These are phyloP conservation scores for Diaporthe sp. DNA, from an alignment of 2,329 filamentous ascomycete species.

Conservation along the genomic window DNA sequence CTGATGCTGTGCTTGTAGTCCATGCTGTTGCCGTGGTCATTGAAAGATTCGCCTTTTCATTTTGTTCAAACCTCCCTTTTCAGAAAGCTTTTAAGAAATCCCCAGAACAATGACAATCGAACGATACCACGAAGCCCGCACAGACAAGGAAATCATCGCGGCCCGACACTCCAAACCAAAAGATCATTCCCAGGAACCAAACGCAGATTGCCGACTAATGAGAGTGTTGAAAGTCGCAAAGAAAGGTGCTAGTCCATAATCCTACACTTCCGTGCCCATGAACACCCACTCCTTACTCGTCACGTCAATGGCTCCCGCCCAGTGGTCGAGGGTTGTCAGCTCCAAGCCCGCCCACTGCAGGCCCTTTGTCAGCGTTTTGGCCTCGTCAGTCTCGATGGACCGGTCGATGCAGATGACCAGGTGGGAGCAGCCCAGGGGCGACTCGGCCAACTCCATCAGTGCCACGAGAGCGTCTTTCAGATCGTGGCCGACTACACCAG, in stretches of 20 bases:
- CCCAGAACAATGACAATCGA: constrained; percentile 21
- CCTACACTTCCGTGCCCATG: constrained; percentile 87
- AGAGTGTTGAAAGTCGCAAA: constrained; percentile 35
- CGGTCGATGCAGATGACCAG: constrained; percentile 88
- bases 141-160: constrained; percentile 13
- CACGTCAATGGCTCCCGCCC: constrained; percentile 74
- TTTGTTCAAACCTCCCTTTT: constrained; percentile 16
- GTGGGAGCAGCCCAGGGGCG: constrained; percentile 80
- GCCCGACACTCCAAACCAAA: constrained; percentile 16
- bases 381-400: constrained; percentile 71
- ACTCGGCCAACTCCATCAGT: constrained; percentile 88
- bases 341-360: constrained; percentile 96
- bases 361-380: constrained; percentile 80
- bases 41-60: constrained; percentile 15
- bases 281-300: constrained; percentile 87
- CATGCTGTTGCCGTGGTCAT: constrained; percentile 27
- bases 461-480: constrained; percentile 94
- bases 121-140: constrained; percentile 2
- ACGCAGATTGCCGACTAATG: constrained; percentile 28
- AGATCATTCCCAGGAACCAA: constrained; percentile 21
- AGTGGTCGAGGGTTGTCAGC: constrained; percentile 83
- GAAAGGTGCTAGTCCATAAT: neutral
- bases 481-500: constrained; percentile 77
- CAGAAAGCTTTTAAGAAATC: constrained; percentile 24
- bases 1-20: constrained; percentile 35